phyloP scores from a whole-genome alignment of 2,329 filamentous ascomycete species.

The Phyllosticta citrichinensis region DNA sequence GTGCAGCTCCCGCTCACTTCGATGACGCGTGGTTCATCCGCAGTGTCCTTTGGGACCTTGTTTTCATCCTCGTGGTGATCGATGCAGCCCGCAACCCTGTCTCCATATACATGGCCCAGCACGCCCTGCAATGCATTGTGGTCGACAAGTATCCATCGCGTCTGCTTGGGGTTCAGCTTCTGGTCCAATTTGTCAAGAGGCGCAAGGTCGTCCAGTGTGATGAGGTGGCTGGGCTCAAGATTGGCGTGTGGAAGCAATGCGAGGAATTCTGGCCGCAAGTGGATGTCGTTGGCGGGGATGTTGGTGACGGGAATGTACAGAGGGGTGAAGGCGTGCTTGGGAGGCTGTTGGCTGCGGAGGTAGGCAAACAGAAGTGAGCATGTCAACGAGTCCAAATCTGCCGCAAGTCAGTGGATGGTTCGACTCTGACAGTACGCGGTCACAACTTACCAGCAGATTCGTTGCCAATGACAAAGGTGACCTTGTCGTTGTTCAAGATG shows the following conservation, averaged over 20 bases:
- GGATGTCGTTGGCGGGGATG: slow-evolving; percentile 56
- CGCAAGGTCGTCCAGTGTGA: slow-evolving; percentile 53
- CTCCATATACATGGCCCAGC: slow-evolving; percentile 44
- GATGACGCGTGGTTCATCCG: slow-evolving; percentile 49
- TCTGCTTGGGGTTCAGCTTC: slow-evolving; percentile 43
- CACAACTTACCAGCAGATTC: slow-evolving; percentile 37
- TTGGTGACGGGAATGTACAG: slow-evolving; percentile 67
- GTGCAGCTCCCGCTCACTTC: slow-evolving; percentile 62
- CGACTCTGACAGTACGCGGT: slow-evolving; percentile 3
- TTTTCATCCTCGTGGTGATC: slow-evolving; percentile 73
- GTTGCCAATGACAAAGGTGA: slow-evolving; percentile 44
- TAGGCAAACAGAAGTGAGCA: slow-evolving; percentile 66
- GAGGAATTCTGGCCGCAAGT: slow-evolving; percentile 61
- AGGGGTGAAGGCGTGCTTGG: slow-evolving; percentile 32
- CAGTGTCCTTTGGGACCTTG: slow-evolving; percentile 37
- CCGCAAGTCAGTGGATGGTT: background rate
- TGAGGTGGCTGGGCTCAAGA: slow-evolving; percentile 50
- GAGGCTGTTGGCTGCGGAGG: slow-evolving; percentile 51
- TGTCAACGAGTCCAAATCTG: slow-evolving; percentile 74
- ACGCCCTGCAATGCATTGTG: slow-evolving; percentile 63
- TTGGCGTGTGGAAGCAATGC: slow-evolving; percentile 54
- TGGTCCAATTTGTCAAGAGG: slow-evolving; percentile 40
- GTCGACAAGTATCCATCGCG: slow-evolving; percentile 66
- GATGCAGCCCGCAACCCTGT: slow-evolving; percentile 53
- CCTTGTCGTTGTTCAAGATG: slow-evolving; percentile 28